Percentiles rank a stretch among this genome's conserved stretches.
Conservation (phyloP, 1,139 yeast species). For the Candida frijolesensis region DNA sequence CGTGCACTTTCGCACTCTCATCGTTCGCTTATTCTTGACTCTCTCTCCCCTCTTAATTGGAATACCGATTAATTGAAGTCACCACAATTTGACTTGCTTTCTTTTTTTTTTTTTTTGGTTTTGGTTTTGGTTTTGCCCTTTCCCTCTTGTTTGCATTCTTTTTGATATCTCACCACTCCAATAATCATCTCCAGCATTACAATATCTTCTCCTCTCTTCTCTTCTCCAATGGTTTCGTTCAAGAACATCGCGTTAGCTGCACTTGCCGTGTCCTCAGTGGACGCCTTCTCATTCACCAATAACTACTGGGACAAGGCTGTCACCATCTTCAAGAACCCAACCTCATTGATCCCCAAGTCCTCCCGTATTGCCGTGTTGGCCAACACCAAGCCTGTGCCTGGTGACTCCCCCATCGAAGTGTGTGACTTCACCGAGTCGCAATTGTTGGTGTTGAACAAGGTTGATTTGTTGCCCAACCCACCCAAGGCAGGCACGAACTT, state of each 20-base stretch:
- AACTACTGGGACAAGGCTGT: conserved; percentile 21
- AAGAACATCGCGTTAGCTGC: conserved; percentile 22
- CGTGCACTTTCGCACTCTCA: too few species aligned
- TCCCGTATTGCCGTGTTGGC: conserved; percentile 6
- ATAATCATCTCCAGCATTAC: background rate
- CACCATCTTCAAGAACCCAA: conserved; percentile 19
- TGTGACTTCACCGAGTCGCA: conserved; percentile 73
- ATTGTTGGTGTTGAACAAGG: conserved; percentile 58
- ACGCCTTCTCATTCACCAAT: conserved; percentile 20
- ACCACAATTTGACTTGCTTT: background rate
- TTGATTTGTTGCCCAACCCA: conserved; percentile 79
- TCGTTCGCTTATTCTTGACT: background rate
- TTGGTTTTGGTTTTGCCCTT: too few species aligned
- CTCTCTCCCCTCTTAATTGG: background rate
- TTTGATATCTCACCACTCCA: background rate
- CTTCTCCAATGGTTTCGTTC: conserved; percentile 29
- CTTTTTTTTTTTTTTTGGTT: background rate
- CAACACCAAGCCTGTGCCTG: conserved; percentile 75
- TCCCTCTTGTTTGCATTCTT: background rate
- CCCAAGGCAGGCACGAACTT: conserved; percentile 81
- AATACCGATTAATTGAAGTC: background rate
- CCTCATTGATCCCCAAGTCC: background rate
- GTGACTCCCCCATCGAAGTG: conserved; percentile 78
- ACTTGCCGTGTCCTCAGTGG: conserved; percentile 19
- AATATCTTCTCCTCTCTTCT: background rate